A percentile compares a stretch with the other conserved stretches of the same genome.
Conservation (phyloP, 2,329 filamentous ascomycete species). For the Sclerotinia glacialis region DNA sequence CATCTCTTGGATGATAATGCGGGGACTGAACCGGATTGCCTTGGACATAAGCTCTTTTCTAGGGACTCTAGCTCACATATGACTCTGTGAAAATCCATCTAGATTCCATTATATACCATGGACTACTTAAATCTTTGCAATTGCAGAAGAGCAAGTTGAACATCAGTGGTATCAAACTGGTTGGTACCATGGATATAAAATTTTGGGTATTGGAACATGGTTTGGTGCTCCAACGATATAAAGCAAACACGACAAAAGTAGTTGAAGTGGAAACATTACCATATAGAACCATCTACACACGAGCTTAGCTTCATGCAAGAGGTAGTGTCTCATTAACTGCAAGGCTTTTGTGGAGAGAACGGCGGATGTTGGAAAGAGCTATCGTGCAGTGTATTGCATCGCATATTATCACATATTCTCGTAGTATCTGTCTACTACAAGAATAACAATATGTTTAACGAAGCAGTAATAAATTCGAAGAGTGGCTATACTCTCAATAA, state of each 20-base stretch:
- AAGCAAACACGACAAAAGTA: background rate
- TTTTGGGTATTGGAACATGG: background rate
- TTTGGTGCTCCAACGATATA: background rate
- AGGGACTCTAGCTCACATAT: background rate
- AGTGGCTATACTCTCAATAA: background rate
- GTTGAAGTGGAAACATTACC: background rate
- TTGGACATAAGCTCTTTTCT: background rate
- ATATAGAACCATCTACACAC: background rate
- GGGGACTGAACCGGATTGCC: background rate
- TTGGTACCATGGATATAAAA: background rate
- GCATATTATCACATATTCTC: too few relatives aligned
- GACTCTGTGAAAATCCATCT: background rate
- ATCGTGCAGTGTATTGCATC: too few relatives aligned
- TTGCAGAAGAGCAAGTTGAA: background rate
- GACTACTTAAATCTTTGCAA: background rate
- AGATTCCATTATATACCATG: background rate
- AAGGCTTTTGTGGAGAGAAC: too few relatives aligned
- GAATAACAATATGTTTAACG: background rate
- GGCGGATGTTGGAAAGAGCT: too few relatives aligned
- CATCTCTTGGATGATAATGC: background rate
- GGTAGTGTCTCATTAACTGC: too few relatives aligned
- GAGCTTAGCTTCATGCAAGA: background rate
- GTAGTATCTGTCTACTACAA: too few relatives aligned
- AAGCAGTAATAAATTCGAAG: background rate
- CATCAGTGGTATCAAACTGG: background rate